These are phyloP conservation scores for Fusarium sp. DNA, from an alignment of 2,329 filamentous ascomycete genomes.

Conservation along the genomic window DNA sequence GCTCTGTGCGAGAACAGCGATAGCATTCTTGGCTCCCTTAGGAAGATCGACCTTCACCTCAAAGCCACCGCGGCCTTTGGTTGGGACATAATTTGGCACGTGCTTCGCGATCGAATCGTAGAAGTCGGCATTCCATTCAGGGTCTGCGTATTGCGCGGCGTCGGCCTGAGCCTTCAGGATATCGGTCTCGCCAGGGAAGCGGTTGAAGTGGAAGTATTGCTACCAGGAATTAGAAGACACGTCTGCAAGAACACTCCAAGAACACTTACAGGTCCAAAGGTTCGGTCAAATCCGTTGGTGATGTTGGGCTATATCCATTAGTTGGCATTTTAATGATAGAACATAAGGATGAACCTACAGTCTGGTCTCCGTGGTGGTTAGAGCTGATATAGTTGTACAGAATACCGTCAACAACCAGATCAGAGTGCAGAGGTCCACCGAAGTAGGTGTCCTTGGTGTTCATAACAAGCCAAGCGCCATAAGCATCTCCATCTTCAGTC, in stretches of 20 bases:
- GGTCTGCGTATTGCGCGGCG: slow-evolving; percentile 65
- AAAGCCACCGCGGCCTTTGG: slow-evolving; percentile 65
- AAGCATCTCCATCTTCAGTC: slow-evolving; percentile 66
- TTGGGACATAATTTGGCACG: slow-evolving; percentile 72
- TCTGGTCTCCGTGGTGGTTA: slow-evolving; percentile 74
- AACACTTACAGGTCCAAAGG: slow-evolving; percentile 68
- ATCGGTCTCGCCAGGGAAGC: slow-evolving; percentile 61
- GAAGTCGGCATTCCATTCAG: slow-evolving; percentile 71
- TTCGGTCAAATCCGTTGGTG: slow-evolving; percentile 74
- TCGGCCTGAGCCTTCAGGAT: slow-evolving; percentile 67
- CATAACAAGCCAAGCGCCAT: slow-evolving; percentile 75
- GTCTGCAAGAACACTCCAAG: neutral
- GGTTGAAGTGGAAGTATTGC: slow-evolving; percentile 75
- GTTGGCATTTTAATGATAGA: neutral
- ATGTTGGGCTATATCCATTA: slow-evolving; percentile 66
- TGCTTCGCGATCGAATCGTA: slow-evolving; percentile 74
- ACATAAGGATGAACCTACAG: slow-evolving; percentile 42
- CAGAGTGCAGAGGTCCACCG: slow-evolving; percentile 73
- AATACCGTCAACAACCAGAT: slow-evolving; percentile 75
- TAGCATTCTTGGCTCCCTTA: slow-evolving; percentile 62
- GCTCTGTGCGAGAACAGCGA: slow-evolving; percentile 66
- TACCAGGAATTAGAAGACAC: slow-evolving; percentile 16
- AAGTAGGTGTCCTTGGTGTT: slow-evolving; percentile 76
- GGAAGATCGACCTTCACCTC: slow-evolving; percentile 67
- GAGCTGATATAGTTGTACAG: slow-evolving; percentile 75